These are phyloP conservation scores for Fusarium pininemorale DNA, from an alignment of 2,329 filamentous ascomycete species.

Conservation along the genomic window DNA sequence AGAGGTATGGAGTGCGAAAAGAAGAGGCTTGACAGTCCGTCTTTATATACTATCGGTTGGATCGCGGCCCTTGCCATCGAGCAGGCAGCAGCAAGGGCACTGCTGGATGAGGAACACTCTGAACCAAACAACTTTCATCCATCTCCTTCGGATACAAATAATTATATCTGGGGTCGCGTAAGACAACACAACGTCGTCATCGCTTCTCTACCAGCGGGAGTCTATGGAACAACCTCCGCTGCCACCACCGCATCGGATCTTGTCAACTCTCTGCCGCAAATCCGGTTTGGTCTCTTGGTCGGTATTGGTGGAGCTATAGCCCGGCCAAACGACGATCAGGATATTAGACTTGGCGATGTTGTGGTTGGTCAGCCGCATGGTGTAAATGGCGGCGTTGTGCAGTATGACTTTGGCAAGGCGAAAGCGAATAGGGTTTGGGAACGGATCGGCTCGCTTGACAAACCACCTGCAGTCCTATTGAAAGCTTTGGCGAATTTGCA, in stretches of 20 bases:
- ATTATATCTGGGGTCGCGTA: constrained; percentile 40
- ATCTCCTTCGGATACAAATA: constrained; percentile 35
- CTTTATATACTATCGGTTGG: constrained; percentile 38
- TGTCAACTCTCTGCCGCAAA: constrained; percentile 22
- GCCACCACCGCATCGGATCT: constrained; percentile 17
- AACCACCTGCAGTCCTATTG: constrained; percentile 16
- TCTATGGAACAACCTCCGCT: constrained; percentile 22
- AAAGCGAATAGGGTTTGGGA: not conserved
- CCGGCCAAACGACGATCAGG: not conserved
- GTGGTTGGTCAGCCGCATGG: constrained; percentile 37
- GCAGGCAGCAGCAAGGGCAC: constrained; percentile 34
- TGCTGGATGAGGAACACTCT: constrained; percentile 39
- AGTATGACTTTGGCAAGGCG: constrained; percentile 40
- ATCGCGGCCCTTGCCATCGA: constrained; percentile 40
- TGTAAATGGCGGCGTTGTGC: constrained; percentile 24
- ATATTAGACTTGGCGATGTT: constrained; percentile 43
- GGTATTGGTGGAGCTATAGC: constrained; percentile 55
- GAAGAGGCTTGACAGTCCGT: not conserved
- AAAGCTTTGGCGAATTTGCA: constrained; percentile 14
- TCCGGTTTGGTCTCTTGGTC: constrained; percentile 32
- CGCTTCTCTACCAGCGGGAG: constrained; percentile 32
- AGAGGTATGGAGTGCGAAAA: not conserved
- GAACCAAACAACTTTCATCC: constrained; percentile 4
- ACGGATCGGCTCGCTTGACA: constrained; percentile 7
- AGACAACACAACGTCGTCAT: constrained; percentile 43